These are phyloP conservation scores for Chrysochromulina parva DNA, from an alignment of 78 protist genomes.

Conservation along the genomic window DNA sequence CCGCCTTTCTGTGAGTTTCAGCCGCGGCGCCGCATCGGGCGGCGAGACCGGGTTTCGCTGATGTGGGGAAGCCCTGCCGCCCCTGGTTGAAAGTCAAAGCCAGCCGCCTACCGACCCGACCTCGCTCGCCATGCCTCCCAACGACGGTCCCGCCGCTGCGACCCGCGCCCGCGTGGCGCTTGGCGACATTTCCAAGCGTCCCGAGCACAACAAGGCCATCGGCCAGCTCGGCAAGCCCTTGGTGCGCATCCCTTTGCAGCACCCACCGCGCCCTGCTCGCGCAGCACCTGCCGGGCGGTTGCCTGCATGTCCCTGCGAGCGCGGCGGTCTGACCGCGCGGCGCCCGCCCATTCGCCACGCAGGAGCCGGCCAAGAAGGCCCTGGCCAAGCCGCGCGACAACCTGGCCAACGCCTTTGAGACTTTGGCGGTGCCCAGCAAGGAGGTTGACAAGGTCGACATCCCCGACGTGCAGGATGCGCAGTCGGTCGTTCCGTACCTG, in stretches of 20 bases:
- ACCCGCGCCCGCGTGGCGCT: background rate
- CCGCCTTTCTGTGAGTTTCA: no score
- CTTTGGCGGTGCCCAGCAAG: no score
- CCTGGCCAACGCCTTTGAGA: background rate
- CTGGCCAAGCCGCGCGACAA: no score
- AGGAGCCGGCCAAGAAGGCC: background rate
- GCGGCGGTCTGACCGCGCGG: background rate
- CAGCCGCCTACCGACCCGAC: no score
- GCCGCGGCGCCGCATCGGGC: no score
- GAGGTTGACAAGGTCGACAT: background rate
- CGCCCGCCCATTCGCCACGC: background rate
- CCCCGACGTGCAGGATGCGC: background rate
- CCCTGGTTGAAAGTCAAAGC: no score
- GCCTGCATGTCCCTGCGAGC: background rate
- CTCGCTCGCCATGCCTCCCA: no score
- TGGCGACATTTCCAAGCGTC: background rate
- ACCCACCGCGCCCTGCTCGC: background rate
- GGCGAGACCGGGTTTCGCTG: no score
- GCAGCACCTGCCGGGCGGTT: background rate
- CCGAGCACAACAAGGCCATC: background rate
- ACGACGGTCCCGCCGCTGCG: background rate
- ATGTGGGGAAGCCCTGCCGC: no score
- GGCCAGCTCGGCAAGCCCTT: background rate
- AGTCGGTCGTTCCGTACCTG: slow-evolving; percentile 31
- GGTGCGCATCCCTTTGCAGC: no score